Conservation (phyloP, 164 flowering plant genomes). For the Aristolochia contorta region DNA sequence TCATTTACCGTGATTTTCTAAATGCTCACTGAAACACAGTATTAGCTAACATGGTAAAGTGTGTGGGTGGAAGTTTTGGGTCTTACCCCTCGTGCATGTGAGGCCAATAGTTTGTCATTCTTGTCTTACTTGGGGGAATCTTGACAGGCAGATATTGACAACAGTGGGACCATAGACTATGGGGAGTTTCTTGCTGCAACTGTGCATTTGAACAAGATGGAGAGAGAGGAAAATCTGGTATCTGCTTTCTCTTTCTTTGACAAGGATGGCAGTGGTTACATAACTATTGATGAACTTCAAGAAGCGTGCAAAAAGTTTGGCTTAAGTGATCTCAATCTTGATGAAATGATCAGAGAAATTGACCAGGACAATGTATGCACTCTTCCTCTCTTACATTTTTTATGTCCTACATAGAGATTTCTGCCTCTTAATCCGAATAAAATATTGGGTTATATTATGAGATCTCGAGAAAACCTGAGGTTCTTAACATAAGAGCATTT, state of each 20-base stretch:
- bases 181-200: constrained; percentile 91
- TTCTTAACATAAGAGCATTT: no score
- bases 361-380: constrained; percentile 74
- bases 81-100: background rate
- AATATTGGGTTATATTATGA: no score
- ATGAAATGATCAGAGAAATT: constrained; percentile 69
- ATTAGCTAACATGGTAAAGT: no score
- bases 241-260: constrained; percentile 76
- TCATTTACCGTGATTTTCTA: no score
- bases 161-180: constrained; percentile 72
- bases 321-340: constrained; percentile 58
- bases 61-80: no score
- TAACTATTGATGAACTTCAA: constrained; percentile 83
- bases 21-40: no score
- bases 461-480: no score
- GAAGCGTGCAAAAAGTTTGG: constrained; percentile 81
- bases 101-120: background rate
- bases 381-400: background rate
- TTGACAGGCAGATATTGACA: constrained; percentile 81
- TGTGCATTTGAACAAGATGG: constrained; percentile 76
- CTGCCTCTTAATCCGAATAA: constrained; percentile 1
- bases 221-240: constrained; percentile 64
- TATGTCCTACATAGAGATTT: background rate
- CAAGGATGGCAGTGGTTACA: constrained; percentile 85
- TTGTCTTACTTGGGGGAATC: background rate